Evolutionary conservation across 2,329 filamentous ascomycete genomes (phyloP).

Genomic region (Akanthomyces dipterigenus): DNA sequence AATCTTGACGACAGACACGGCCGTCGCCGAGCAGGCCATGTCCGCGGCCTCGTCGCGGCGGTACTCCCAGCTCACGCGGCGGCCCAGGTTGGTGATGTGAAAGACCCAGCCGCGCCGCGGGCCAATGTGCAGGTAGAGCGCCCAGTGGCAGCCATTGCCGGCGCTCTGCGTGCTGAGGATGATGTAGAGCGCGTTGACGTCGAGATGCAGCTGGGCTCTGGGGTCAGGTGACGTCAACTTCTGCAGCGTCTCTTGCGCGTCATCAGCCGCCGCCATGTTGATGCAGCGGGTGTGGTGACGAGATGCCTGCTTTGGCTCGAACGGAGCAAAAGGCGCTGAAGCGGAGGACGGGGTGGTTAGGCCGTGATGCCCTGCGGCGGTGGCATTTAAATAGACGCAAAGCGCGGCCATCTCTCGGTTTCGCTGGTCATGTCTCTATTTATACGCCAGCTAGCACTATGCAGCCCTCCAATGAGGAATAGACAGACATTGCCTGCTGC

Average conservation of each 20-base stretch:
- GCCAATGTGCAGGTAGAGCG: slow-evolving; percentile 1
- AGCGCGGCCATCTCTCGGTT: not conserved
- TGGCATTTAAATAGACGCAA: not conserved
- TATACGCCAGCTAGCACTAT: not conserved
- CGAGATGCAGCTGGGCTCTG: not conserved
- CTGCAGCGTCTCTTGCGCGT: not conserved
- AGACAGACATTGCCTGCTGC: not conserved
- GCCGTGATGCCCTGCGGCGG: not conserved
- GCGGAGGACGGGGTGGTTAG: not conserved
- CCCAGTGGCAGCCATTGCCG: slow-evolving; percentile 2
- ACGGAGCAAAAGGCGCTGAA: not conserved
- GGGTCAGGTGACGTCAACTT: not conserved
- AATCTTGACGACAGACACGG: slow-evolving; percentile 5
- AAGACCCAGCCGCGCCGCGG: not conserved
- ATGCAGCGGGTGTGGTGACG: not conserved
- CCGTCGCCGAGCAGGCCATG: not conserved
- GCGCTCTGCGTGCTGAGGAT: slow-evolving; percentile 1
- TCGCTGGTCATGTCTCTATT: not conserved
- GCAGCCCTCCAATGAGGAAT: not conserved
- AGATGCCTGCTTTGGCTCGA: not conserved
- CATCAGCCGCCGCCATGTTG: not conserved
- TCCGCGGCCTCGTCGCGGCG: not conserved
- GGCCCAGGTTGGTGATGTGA: not conserved
- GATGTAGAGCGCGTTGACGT: slow-evolving; percentile 7
- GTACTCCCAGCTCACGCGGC: not conserved